Evolutionary conservation across 345 rosid species (phyloP), one percentile per base, ranked within the genome.

Genomic region (Corymbia maculata): DNA sequence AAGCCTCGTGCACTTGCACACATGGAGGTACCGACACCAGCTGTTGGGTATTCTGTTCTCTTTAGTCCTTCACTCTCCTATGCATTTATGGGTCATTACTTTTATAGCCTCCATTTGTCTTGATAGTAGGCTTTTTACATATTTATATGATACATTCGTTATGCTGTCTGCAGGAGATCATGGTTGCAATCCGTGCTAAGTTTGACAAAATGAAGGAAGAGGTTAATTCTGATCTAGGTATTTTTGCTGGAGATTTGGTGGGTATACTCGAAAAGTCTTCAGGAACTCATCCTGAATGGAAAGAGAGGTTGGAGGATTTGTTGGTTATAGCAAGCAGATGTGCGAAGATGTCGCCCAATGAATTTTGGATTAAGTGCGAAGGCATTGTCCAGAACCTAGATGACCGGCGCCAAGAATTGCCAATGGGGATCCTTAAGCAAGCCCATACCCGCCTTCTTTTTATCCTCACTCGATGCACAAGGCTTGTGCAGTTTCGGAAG

Each of bases 401-500:
- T 86, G 98, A 98, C 86, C 95, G 90, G 91, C 97, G 99, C 86
- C 99, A 98, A 89, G 98, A 97, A 91, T 92, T 97, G 55, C 96
- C 98, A 8, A 94, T 95, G 96, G 99, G 99, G 86, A 93, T 93
- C 32, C 94, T 96, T 85, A 97, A 96, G 92, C 99, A 97, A 90
- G 98, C 97, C 88, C 96, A 96, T 89, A 98, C 96, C 2, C 98
- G 97, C 86, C 97, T 98, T 91, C 95, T 98, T 75, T 98, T 98
- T 87, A 95, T 96, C 92, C 98, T 98, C 55, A 97, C 99, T 51
- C 94, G 98, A 88, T 98, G 99, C 94, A 93, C 96, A 21, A 93
- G 99, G 94, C 97, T 97, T 87, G 99, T 98, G 90, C 99, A 98
- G 91, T 98, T 98, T 90, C 97, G 96, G 89, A 98, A 96, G 89